Evolutionary conservation across 1,284 basidiomycete genomes (phyloP).

Genomic region (Melampsora medusae): DNA sequence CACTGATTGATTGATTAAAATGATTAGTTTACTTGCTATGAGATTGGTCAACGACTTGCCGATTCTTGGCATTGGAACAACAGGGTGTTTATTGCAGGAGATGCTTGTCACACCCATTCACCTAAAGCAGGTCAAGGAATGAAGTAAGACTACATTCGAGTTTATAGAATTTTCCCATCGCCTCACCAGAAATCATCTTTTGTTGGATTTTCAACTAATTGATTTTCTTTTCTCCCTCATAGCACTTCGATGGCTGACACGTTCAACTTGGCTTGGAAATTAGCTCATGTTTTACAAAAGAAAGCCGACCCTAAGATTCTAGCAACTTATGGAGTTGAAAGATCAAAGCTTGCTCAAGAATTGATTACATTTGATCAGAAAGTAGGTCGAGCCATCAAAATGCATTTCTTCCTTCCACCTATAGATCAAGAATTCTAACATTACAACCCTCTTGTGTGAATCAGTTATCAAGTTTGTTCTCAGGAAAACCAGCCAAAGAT

Average conservation of each 20-base stretch:
- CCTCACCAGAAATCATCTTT: no score
- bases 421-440: no score
- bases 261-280: conserved; percentile 79
- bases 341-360: conserved; percentile 63
- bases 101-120: conserved; percentile 78
- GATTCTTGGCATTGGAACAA: conserved; percentile 66
- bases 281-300: conserved; percentile 69
- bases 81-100: conserved; percentile 75
- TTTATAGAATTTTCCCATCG: neutral
- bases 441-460: no score
- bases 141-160: conserved; percentile 32
- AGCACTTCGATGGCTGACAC: conserved; percentile 54
- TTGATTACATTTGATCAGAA: conserved; percentile 74
- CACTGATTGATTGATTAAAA: conserved; percentile 45
- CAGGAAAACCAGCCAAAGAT: conserved; percentile 66
- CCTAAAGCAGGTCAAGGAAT: conserved; percentile 70
- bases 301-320: conserved; percentile 67
- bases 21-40: conserved; percentile 44
- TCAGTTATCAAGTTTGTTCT: conserved; percentile 70
- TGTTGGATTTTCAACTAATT: no score
- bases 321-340: conserved; percentile 62
- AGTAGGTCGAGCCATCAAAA: neutral
- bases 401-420: no score
- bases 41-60: conserved; percentile 72
- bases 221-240: no score